These are phyloP conservation scores for Stygiomarasmius scandens DNA, from an alignment of 1,284 basidiomycete genomes.

Conservation along the genomic window DNA sequence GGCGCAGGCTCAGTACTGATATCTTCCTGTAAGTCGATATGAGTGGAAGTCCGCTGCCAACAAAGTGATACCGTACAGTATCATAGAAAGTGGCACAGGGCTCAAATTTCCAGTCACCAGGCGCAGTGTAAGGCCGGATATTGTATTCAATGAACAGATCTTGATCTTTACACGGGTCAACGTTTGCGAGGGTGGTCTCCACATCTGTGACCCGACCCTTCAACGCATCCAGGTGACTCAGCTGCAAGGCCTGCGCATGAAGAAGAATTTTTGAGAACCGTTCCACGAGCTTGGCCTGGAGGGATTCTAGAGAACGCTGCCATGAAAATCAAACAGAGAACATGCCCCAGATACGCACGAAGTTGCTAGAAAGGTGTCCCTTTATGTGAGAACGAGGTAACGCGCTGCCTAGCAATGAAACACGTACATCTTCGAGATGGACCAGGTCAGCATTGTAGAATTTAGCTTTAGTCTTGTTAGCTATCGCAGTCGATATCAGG, in stretches of 20 bases:
- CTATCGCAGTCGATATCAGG: slow-evolving; percentile 66
- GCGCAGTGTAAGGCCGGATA: slow-evolving; percentile 61
- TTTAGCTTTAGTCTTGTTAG: slow-evolving; percentile 69
- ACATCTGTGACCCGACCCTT: slow-evolving; percentile 50
- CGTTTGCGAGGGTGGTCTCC: slow-evolving; percentile 48
- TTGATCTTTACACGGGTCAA: slow-evolving; percentile 65
- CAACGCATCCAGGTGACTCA: slow-evolving; percentile 57
- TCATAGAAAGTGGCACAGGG: slow-evolving; percentile 78
- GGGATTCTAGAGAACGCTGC: slow-evolving; percentile 47
- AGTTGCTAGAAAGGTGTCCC: slow-evolving; percentile 51
- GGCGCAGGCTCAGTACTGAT: slow-evolving; percentile 67
- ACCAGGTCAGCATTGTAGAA: slow-evolving; percentile 73
- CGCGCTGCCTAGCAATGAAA: slow-evolving; percentile 1
- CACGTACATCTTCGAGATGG: slow-evolving; percentile 69
- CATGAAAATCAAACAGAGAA: neutral
- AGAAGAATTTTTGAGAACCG: slow-evolving; percentile 55
- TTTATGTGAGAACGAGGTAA: slow-evolving; percentile 13
- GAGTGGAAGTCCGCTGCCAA: neutral
- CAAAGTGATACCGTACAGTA: slow-evolving; percentile 43
- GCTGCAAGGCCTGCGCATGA: slow-evolving; percentile 60
- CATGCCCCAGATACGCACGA: slow-evolving; percentile 47
- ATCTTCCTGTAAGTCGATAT: slow-evolving; percentile 44
- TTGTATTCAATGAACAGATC: slow-evolving; percentile 74
- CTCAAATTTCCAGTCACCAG: slow-evolving; percentile 72
- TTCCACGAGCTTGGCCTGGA: slow-evolving; percentile 64